Evolutionary conservation across 225 moss, liverwort and hornwort species (phyloP), one percentile per base, ranked within the genome.

Genomic region (Takakia lepidozioides): DNA sequence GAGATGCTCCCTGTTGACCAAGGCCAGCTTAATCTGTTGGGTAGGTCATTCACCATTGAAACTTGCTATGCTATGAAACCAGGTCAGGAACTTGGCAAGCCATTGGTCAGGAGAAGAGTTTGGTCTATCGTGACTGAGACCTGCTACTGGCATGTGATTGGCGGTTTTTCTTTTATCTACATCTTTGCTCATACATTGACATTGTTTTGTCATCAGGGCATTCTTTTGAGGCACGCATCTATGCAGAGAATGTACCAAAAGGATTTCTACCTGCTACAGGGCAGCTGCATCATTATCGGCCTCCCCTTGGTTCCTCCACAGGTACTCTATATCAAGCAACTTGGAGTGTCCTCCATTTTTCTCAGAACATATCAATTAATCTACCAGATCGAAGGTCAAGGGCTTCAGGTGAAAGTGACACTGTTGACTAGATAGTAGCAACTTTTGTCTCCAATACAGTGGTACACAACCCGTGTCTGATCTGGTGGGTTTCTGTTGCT

Each of bases 251-350:
- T 43, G 95, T 90, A 55, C 84, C 90, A 5, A 80, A 81, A 60
- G 87, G 82, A 26, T 98, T 90, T 61, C 73, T 98, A 48, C 95
- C 95, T 59, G 89, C 95, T 62, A 75, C 90, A 43, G 95, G 90
- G 54, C 62, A 65, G 42, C 69, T 98, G n/a, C 90, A 81, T 57
- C 87, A 98, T 55, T 98, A 76, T 49, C 63, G 52, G 40, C 87
- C 95, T 67, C 95, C 95, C 27, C 42, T 65, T 5, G 53, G 58
- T 44, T 87, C 89, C 43, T 53, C 72, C 32, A 73, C 86, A 66
- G 93, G 93, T 93, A n/a, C n/a, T n/a, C n/a, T n/a, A n/a, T n/a
- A n/a, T n/a, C n/a, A n/a, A n/a, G n/a, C n/a, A n/a, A n/a, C n/a
- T n/a, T n/a, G n/a, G n/a, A n/a, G n/a, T n/a, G n/a, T n/a, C n/a